A percentile compares a stretch with the other conserved stretches of the same genome.
These are phyloP conservation scores for Starmerella apis DNA, from an alignment of 805 yeast species.

Conservation along the genomic window DNA sequence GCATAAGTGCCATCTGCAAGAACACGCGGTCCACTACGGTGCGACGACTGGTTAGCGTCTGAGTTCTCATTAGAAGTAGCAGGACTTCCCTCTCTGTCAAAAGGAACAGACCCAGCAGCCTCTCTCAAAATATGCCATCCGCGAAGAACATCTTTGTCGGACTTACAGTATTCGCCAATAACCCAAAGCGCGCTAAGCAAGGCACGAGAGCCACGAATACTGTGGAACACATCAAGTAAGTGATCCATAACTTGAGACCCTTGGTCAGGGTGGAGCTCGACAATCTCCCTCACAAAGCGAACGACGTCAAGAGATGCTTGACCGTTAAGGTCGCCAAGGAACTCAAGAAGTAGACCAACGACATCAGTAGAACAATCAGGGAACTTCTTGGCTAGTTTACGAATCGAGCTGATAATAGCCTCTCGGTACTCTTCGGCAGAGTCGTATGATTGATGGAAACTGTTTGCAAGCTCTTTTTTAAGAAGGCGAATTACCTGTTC, in stretches of 20 bases:
- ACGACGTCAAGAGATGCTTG: slow-evolving; percentile 82
- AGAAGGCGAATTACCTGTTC: slow-evolving; percentile 86
- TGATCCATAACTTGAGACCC: slow-evolving; percentile 54
- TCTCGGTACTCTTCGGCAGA: slow-evolving; percentile 80
- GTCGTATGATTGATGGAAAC: slow-evolving; percentile 56
- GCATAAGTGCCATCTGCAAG: slow-evolving; percentile 99
- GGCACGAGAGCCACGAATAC: slow-evolving; percentile 76
- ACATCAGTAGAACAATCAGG: slow-evolving; percentile 87
- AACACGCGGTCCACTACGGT: slow-evolving; percentile 50
- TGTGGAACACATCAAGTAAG: slow-evolving; percentile 51
- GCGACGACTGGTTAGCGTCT: slow-evolving; percentile 27
- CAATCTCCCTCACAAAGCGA: slow-evolving; percentile 85
- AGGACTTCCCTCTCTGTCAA: slow-evolving; percentile 34
- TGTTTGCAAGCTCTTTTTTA: slow-evolving; percentile 77
- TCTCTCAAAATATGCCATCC: slow-evolving; percentile 82
- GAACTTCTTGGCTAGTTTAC: slow-evolving; percentile 75
- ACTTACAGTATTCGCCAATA: slow-evolving; percentile 78
- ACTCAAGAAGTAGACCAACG: slow-evolving; percentile 76
- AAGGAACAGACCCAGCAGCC: slow-evolving; percentile 85
- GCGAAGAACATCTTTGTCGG: slow-evolving; percentile 58
- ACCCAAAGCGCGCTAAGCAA: slow-evolving; percentile 93
- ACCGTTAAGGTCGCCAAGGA: slow-evolving; percentile 69
- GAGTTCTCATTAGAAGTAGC: not conserved
- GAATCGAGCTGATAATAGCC: slow-evolving; percentile 75
- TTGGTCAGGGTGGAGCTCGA: slow-evolving; percentile 78